phyloP scores from a whole-genome alignment of 2,329 filamentous ascomycete species.

The Xylariaceae sp. region DNA sequence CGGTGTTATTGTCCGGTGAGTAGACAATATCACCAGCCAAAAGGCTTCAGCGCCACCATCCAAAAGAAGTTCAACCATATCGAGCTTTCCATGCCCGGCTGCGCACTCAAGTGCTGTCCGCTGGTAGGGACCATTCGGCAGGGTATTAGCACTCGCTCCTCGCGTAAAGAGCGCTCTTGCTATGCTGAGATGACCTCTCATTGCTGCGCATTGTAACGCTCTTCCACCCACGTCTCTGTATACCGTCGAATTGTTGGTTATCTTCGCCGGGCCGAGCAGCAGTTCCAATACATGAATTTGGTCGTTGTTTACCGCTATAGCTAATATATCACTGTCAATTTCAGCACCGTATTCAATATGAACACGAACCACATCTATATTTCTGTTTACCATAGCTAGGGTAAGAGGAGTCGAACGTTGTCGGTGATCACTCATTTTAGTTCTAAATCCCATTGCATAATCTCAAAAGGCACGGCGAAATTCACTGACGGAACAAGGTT shows the following conservation, averaged over 20 bases:
- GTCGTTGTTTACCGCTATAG: background rate
- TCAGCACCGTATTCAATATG: background rate
- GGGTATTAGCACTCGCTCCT: background rate
- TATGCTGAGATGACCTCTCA: background rate
- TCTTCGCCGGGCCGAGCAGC: background rate
- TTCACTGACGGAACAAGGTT: background rate
- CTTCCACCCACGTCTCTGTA: background rate
- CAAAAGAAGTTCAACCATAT: background rate
- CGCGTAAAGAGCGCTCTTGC: background rate
- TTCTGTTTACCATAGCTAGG: background rate
- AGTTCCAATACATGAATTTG: background rate
- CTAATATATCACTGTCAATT: background rate
- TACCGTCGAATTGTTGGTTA: background rate
- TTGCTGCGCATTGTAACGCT: background rate
- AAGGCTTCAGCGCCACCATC: background rate
- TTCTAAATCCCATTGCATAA: background rate
- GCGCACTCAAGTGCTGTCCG: background rate
- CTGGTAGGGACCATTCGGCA: background rate
- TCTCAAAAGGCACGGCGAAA: background rate
- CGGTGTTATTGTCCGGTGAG: no score
- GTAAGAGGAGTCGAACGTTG: background rate
- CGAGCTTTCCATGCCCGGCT: background rate
- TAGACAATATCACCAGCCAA: background rate
- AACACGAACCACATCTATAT: background rate
- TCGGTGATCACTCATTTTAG: background rate